phyloP scores from a whole-genome alignment of 441 rosid genomes.

The Gossypium trilobum region DNA sequence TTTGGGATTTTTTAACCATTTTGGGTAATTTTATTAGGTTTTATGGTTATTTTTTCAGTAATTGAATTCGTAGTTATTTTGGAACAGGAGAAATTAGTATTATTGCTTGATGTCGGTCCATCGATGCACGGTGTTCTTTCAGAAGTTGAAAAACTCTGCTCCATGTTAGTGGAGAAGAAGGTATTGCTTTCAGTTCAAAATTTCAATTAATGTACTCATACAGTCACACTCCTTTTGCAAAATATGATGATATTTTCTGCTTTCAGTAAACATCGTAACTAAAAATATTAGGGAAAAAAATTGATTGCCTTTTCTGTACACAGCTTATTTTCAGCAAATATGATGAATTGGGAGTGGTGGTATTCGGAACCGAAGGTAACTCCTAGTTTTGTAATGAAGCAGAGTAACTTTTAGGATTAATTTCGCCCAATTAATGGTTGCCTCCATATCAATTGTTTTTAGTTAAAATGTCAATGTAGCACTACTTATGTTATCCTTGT shows the following conservation, averaged over 20 bases:
- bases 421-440: background rate
- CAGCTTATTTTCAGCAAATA: constrained; percentile 66
- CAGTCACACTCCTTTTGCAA: background rate
- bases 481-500: background rate
- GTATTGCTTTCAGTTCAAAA: constrained; percentile 23
- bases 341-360: constrained; percentile 80
- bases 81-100: constrained; percentile 62
- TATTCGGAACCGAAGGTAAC: constrained; percentile 83
- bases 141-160: constrained; percentile 56
- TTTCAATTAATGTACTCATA: background rate
- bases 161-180: constrained; percentile 70
- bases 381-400: background rate
- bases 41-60: constrained; percentile 11
- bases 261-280: background rate
- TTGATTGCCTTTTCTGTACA: constrained; percentile 11
- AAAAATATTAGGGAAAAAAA: background rate
- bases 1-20: background rate
- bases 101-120: constrained; percentile 82
- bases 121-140: constrained; percentile 63
- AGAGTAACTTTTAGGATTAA: background rate
- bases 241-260: background rate
- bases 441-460: background rate
- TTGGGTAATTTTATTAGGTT: background rate
- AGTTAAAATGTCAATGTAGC: background rate
- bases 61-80: background rate